A percentile compares a stretch with the other conserved stretches of the same genome.
Evolutionary conservation across 305 asterid species (phyloP).

Genomic region (Fraxinus latifolia): DNA sequence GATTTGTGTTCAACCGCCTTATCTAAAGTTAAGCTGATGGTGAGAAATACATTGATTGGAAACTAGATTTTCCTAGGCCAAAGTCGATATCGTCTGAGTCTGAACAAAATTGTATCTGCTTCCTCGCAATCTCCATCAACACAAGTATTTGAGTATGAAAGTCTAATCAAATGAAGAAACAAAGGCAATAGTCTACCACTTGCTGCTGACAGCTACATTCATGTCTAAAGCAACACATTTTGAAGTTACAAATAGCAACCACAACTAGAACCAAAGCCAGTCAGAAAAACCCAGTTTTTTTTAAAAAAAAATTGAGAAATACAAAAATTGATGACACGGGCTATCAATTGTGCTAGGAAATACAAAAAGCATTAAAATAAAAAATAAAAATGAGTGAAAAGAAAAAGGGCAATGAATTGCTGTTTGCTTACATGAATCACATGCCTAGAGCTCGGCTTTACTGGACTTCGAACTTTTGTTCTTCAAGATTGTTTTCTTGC

Average conservation of each 20-base stretch:
- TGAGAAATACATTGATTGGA: neutral
- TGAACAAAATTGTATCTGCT: neutral
- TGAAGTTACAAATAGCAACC: neutral
- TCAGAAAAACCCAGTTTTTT: neutral
- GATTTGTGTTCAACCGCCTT: neutral
- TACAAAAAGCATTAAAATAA: neutral
- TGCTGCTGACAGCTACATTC: neutral
- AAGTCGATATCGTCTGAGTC: neutral
- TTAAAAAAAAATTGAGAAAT: neutral
- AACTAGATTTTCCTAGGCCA: neutral
- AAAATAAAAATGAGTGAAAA: neutral
- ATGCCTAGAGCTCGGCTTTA: slow-evolving; percentile 58
- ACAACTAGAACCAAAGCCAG: neutral
- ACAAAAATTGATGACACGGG: neutral
- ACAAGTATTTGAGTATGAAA: neutral
- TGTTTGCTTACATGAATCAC: neutral
- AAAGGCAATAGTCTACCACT: neutral
- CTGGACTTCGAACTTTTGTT: slow-evolving; percentile 43
- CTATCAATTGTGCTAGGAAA: neutral
- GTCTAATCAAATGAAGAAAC: neutral
- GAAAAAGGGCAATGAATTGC: neutral
- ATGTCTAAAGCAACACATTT: neutral
- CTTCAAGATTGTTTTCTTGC: slow-evolving; percentile 35
- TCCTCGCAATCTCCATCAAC: neutral
- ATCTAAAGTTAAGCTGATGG: neutral